Conservation (phyloP, 768 basidiomycete species). For the Gautieria morchelliformis region DNA sequence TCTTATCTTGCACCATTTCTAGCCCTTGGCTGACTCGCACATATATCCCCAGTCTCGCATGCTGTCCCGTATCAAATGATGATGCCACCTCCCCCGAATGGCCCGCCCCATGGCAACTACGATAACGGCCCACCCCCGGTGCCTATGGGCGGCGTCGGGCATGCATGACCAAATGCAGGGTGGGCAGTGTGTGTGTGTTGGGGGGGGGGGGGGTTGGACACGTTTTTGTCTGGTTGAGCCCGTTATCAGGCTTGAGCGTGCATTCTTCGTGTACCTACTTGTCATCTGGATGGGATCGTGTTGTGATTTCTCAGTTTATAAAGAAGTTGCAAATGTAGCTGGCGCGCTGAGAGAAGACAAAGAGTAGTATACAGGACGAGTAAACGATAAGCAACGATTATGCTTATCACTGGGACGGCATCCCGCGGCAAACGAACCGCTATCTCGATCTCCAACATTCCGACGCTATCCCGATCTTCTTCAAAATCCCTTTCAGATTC, state of each 20-base stretch:
- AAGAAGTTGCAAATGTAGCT: not conserved
- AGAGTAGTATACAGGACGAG: too few relatives aligned
- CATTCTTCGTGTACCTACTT: constrained; percentile 1
- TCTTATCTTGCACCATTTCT: constrained; percentile 18
- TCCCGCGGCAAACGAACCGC: not conserved
- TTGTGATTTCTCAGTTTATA: constrained; percentile 2
- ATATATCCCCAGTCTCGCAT: constrained; percentile 53
- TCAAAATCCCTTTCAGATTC: constrained; percentile 70
- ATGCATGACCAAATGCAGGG: constrained; percentile 40
- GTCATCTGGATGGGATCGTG: constrained; percentile 7
- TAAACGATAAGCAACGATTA: not conserved
- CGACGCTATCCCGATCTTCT: constrained; percentile 53
- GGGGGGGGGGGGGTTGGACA: not conserved
- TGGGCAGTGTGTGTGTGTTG: not conserved
- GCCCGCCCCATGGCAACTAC: constrained; percentile 51
- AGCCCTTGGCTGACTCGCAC: constrained; percentile 20
- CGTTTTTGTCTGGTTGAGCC: not conserved
- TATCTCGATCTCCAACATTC: constrained; percentile 62
- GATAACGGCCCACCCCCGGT: constrained; percentile 53
- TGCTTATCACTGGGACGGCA: not conserved
- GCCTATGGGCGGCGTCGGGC: constrained; percentile 62
- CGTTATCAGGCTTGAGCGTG: not conserved
- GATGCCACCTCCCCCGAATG: constrained; percentile 65
- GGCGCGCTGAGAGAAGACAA: not conserved
- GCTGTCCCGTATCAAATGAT: constrained; percentile 87